A percentile compares a stretch with the other conserved stretches of the same genome.
These are phyloP conservation scores for Pythium sp. DNA, from an alignment of 352 stramenopile species.

Conservation along the genomic window DNA sequence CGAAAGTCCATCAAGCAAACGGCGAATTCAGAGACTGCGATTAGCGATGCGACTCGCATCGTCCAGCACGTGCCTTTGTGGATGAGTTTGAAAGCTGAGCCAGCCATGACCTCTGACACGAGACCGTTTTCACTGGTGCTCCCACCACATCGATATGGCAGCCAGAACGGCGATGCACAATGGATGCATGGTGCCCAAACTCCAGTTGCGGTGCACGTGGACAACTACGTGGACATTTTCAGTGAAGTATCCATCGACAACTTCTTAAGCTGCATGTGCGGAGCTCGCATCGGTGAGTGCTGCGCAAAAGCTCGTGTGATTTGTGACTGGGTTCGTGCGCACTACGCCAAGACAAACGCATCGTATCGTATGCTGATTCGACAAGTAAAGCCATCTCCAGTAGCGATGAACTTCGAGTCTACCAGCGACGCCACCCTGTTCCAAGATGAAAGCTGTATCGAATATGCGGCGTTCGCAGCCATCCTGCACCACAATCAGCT, in stretches of 20 bases:
- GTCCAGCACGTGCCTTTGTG: constrained; percentile 35
- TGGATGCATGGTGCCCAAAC: not conserved
- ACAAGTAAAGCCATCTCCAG: constrained; percentile 28
- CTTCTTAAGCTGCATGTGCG: constrained; percentile 23
- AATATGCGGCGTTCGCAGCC: constrained; percentile 50
- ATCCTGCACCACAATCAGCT: constrained; percentile 56
- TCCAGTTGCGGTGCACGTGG: not conserved
- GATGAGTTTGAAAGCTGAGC: not conserved
- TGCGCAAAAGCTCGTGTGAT: constrained; percentile 19
- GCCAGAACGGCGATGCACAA: not conserved
- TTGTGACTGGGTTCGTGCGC: constrained; percentile 53
- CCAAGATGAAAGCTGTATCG: constrained; percentile 29
- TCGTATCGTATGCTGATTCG: constrained; percentile 72
- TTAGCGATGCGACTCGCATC: constrained; percentile 10
- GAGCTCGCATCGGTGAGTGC: not conserved
- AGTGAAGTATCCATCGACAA: constrained; percentile 7
- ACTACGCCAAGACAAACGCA: constrained; percentile 44
- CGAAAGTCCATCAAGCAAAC: constrained; percentile 10
- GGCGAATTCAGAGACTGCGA: not conserved
- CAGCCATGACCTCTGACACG: constrained; percentile 3
- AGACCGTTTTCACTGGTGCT: constrained; percentile 38
- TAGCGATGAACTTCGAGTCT: not conserved
- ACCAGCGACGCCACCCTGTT: not conserved
- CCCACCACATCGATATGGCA: constrained; percentile 15
- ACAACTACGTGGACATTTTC: constrained; percentile 30